Conservation (phyloP, 768 basidiomycete genomes). For the Russula griseocarnosa region DNA sequence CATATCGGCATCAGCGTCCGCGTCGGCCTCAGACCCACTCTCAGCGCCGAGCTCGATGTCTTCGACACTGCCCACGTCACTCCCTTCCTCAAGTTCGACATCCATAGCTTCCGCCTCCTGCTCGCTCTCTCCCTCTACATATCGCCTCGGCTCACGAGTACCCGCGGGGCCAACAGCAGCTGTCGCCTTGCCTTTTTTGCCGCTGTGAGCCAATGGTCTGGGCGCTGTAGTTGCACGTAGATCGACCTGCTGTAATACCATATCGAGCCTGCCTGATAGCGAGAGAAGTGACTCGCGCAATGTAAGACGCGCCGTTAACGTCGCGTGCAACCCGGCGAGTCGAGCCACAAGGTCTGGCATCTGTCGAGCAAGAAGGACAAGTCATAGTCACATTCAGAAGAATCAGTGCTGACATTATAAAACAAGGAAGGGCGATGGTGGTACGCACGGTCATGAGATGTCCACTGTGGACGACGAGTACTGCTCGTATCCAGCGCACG, state of each 20-base stretch:
- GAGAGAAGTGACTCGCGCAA: conserved; percentile 82
- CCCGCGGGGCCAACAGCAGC: conserved; percentile 37
- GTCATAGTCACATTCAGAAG: conserved; percentile 2
- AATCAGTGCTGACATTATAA: not conserved
- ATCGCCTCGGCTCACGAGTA: conserved; percentile 40
- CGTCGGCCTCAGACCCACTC: conserved; percentile 51
- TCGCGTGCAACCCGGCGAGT: conserved; percentile 78
- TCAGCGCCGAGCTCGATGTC: conserved; percentile 71
- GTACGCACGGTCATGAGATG: conserved; percentile 86
- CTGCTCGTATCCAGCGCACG: conserved; percentile 74
- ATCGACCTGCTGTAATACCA: conserved; percentile 91
- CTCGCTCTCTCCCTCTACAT: conserved; percentile 80
- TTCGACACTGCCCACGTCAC: conserved; percentile 70
- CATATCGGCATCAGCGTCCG: conserved; percentile 40
- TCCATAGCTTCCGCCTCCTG: conserved; percentile 45
- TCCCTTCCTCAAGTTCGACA: conserved; percentile 58
- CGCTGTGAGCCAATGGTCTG: conserved; percentile 45
- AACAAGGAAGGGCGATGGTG: conserved; percentile 8
- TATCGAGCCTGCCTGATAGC: conserved; percentile 85
- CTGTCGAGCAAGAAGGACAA: conserved; percentile 40
- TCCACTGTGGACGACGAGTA: conserved; percentile 80
- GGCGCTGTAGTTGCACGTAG: conserved; percentile 74
- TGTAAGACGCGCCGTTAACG: conserved; percentile 71
- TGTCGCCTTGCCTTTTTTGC: conserved; percentile 36
- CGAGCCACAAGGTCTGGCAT: conserved; percentile 89